Percentiles rank a stretch among this genome's conserved stretches.
Evolutionary conservation across 306 rosid species (phyloP).

Genomic region (Fagus sylvatica): DNA sequence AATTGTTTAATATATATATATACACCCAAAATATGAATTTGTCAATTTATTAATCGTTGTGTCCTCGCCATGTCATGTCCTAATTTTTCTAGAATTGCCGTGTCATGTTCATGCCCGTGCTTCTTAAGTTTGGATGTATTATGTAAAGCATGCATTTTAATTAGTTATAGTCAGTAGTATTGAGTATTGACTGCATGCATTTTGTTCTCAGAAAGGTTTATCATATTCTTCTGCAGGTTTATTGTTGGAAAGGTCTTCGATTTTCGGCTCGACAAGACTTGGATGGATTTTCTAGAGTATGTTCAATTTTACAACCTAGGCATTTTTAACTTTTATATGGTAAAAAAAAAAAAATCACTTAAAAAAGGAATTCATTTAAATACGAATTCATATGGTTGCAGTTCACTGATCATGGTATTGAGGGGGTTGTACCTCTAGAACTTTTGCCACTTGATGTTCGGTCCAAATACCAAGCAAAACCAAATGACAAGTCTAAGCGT

Average conservation of each 20-base stretch:
- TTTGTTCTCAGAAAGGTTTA: not conserved
- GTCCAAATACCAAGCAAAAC: conserved; percentile 78
- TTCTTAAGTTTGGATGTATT: not conserved
- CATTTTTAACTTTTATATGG: conserved; percentile 2
- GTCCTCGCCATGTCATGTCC: too few relatives aligned
- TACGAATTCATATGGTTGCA: conserved; percentile 32
- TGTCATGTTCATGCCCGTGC: too few relatives aligned
- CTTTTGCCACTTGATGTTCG: conserved; percentile 85
- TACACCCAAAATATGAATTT: too few relatives aligned
- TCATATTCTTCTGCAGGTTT: conserved; percentile 64
- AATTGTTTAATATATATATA: too few relatives aligned
- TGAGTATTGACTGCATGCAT: not conserved
- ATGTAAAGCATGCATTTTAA: not conserved
- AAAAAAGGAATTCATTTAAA: conserved; percentile 8
- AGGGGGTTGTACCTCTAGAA: conserved; percentile 92
- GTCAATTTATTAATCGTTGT: too few relatives aligned
- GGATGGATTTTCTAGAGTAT: conserved; percentile 92
- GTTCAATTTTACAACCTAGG: conserved; percentile 1
- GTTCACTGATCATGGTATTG: conserved; percentile 90
- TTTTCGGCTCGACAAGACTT: conserved; percentile 96
- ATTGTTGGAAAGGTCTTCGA: conserved; percentile 97
- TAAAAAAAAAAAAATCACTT: not conserved
- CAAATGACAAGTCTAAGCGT: conserved; percentile 80
- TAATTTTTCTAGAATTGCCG: too few relatives aligned
- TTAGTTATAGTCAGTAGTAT: not conserved